Evolutionary conservation across 495 filamentous ascomycete genomes (phyloP), one percentile per base, ranked within the genome.

Genomic region (Corynascus novoguineensis): DNA sequence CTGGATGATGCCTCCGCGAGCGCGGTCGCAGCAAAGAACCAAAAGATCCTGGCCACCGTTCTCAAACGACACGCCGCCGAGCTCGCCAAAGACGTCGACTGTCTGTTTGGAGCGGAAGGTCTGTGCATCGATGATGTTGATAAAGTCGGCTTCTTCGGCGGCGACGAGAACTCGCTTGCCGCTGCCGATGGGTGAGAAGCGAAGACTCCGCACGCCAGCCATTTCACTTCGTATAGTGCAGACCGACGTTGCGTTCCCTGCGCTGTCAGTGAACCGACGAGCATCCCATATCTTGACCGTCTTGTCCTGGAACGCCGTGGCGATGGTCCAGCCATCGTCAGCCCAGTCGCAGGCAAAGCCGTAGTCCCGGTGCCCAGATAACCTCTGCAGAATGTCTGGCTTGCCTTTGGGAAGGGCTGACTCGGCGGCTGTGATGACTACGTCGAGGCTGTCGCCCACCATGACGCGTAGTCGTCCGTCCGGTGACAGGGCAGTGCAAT

Each of bases 271-370:
- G 85, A 85, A 88, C 45, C 79, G 85, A 22, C 92, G 82, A 4
- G 88, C 86, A 66, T 97, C 92, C 83, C 85, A 96, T 60, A 97
- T 86, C 51, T 86, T 84, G 60, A 92, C 81, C 15, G 81, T 82
- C 69, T 81, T 86, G 75, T 97, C 92, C 68, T 97, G 92, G 59
- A 90, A 92, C 46, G 87, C 90, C 4, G 92, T 96, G 11, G 92
- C 92, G 53, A 96, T 83, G 46, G 88, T 88, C 68, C 84, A 84
- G 54, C 92, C 91, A 70, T 96, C 88, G 21, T 88, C 86, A 5
- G 90, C 85, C 92, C 92, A 97, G 60, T 86, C 91, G 62, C 88
- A 92, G 3, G 92, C 89, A 59, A 97, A 97, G 46, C 86, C 90
- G 61, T 79, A 92, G 67, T 96, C 91, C 22, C 75, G 78, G 65